Conservation (phyloP, 768 basidiomycete species). For the Tricholoma furcatifolium region DNA sequence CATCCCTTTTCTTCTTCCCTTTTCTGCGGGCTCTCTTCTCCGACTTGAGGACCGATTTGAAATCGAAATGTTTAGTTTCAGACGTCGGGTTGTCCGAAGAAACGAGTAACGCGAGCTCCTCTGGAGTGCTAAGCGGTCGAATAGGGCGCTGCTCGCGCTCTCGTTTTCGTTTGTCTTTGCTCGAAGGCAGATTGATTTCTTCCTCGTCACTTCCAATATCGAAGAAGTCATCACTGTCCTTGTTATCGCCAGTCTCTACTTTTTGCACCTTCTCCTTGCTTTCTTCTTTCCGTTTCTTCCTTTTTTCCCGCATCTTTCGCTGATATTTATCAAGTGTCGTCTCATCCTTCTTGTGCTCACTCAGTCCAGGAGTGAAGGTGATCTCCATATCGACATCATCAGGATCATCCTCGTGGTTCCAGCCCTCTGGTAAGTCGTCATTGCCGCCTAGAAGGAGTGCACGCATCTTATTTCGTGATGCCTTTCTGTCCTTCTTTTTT, state of each 20-base stretch:
- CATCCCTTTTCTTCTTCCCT: constrained; percentile 41
- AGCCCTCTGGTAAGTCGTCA: constrained; percentile 80
- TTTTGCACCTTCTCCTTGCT: constrained; percentile 36
- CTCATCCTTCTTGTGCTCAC: constrained; percentile 54
- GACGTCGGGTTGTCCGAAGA: constrained; percentile 51
- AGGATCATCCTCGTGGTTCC: constrained; percentile 53
- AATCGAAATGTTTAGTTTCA: constrained; percentile 81
- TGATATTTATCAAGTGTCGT: constrained; percentile 90
- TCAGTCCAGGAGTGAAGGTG: constrained; percentile 88
- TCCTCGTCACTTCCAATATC: constrained; percentile 47
- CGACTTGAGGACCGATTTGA: constrained; percentile 84
- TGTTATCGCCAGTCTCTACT: constrained; percentile 18
- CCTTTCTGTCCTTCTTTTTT: constrained; percentile 35
- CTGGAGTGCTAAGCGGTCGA: constrained; percentile 49
- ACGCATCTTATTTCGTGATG: constrained; percentile 71
- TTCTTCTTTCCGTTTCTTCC: constrained; percentile 76
- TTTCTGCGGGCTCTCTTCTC: constrained; percentile 65
- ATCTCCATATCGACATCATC: constrained; percentile 88
- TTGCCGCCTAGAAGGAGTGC: constrained; percentile 67
- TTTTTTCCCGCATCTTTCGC: constrained; percentile 87
- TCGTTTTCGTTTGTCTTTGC: constrained; percentile 14
- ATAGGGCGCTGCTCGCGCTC: constrained; percentile 15
- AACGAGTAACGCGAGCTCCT: constrained; percentile 65
- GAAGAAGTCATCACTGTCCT: constrained; percentile 74
- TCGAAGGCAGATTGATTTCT: constrained; percentile 18